Percentiles rank a stretch among this genome's conserved stretches.
phyloP scores from a whole-genome alignment of 2,329 filamentous ascomycete species.

The Talaromyces sp. region DNA sequence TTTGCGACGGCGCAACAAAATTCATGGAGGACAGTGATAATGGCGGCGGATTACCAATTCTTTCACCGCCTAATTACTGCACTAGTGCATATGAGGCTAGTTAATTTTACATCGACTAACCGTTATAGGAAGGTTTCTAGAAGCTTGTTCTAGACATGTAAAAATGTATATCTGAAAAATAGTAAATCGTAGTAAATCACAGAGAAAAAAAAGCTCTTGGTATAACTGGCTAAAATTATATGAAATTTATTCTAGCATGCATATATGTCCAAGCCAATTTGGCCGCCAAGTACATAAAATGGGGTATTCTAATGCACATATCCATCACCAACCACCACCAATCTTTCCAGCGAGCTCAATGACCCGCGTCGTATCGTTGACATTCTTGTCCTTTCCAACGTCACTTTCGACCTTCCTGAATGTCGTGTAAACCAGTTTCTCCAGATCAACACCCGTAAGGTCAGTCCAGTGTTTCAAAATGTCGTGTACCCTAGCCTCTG shows the following conservation, averaged over 20 bases:
- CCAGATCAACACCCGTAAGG: constrained; percentile 64
- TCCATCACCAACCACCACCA: constrained; percentile 79
- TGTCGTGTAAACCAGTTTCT: constrained; percentile 74
- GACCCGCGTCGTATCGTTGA: constrained; percentile 70
- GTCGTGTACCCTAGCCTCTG: constrained; percentile 49
- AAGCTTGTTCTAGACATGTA: neutral
- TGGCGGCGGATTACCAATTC: neutral
- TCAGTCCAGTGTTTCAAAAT: constrained; percentile 71
- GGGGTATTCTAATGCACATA: constrained; percentile 12
- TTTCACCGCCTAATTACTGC: neutral
- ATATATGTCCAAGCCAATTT: neutral
- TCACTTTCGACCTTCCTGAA: constrained; percentile 93
- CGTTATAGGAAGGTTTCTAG: neutral
- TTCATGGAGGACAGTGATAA: neutral
- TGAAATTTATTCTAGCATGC: neutral
- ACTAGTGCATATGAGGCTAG: neutral
- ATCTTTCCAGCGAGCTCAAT: constrained; percentile 85
- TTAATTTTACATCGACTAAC: neutral
- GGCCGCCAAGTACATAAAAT: neutral
- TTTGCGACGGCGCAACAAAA: neutral
- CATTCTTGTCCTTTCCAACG: constrained; percentile 65
- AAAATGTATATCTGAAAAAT: neutral
- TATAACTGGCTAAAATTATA: neutral
- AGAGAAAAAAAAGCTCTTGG: neutral
- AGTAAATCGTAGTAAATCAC: neutral